A percentile compares a stretch with the other conserved stretches of the same genome.
Conservation (phyloP, 2,329 filamentous ascomycete species). For the Fusarium temperatum region DNA sequence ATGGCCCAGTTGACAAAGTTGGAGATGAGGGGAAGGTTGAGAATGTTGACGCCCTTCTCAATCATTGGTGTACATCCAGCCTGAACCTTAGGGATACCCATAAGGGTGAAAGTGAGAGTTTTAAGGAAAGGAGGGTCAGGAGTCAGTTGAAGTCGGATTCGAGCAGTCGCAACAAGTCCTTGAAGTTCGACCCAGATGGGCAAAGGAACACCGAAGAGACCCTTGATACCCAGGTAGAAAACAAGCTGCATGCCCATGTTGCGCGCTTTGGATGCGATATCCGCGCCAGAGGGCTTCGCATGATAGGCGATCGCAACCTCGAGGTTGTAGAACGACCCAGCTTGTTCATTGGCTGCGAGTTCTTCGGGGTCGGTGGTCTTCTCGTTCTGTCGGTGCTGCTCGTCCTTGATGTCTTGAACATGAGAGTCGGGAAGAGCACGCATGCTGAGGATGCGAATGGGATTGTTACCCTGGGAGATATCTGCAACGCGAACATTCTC, state of each 20-base stretch:
- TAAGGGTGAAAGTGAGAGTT: constrained; percentile 89
- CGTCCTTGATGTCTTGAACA: constrained; percentile 82
- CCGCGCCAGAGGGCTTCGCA: constrained; percentile 75
- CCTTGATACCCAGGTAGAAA: constrained; percentile 91
- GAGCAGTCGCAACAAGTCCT: constrained; percentile 87
- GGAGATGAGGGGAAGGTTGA: constrained; percentile 91
- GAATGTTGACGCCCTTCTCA: constrained; percentile 87
- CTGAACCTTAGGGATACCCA: constrained; percentile 89
- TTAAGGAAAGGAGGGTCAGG: constrained; percentile 94
- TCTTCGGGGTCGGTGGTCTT: constrained; percentile 87
- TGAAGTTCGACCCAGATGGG: constrained; percentile 92
- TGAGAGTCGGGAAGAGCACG: constrained; percentile 82
- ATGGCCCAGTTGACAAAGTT: constrained; percentile 98
- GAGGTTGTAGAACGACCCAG: constrained; percentile 91
- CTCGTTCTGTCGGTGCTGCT: constrained; percentile 80
- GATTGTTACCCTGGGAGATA: constrained; percentile 92
- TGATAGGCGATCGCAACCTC: constrained; percentile 93
- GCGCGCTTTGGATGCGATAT: constrained; percentile 81
- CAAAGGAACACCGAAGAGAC: constrained; percentile 86
- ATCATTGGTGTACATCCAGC: constrained; percentile 93
- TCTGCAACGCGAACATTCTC: constrained; percentile 96
- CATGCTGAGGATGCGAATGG: constrained; percentile 86
- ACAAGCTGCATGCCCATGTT: constrained; percentile 98
- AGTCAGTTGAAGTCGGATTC: constrained; percentile 83
- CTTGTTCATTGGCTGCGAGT: constrained; percentile 87